phyloP scores from a whole-genome alignment of 148 eudicot genomes.

The Dianthus caryophyllus region DNA sequence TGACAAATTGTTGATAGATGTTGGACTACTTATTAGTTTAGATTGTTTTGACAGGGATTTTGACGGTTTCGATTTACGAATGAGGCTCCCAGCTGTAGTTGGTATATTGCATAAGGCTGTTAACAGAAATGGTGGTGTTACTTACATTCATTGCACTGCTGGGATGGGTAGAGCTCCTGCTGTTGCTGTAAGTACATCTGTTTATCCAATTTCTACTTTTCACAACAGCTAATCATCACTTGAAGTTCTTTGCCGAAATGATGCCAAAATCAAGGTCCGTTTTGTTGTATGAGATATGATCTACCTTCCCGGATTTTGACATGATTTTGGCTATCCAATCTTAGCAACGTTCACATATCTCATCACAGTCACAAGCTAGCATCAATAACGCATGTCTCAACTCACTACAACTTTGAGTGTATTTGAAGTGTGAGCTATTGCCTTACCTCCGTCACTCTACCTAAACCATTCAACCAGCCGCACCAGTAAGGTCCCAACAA shows the following conservation, averaged over 20 bases:
- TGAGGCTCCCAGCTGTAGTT: constrained; percentile 90
- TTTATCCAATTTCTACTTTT: not conserved
- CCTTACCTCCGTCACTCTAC: too few relatives aligned
- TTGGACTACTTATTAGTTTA: constrained; percentile 8
- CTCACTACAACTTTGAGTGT: too few relatives aligned
- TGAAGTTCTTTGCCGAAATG: not conserved
- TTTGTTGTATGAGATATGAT: not conserved
- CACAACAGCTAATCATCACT: not conserved
- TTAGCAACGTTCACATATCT: too few relatives aligned
- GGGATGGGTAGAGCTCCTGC: constrained; percentile 99
- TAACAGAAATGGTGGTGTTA: constrained; percentile 68
- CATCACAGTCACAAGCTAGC: too few relatives aligned
- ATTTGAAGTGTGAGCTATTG: too few relatives aligned
- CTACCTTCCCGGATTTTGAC: not conserved
- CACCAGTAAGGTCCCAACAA: too few relatives aligned
- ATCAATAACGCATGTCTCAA: too few relatives aligned
- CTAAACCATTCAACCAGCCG: too few relatives aligned
- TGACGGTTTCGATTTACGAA: constrained; percentile 75
- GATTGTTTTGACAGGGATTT: constrained; percentile 63
- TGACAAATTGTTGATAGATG: constrained; percentile 14
- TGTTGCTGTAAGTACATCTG: constrained; percentile 53
- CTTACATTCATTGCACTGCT: constrained; percentile 97
- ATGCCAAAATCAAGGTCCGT: not conserved
- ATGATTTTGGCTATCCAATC: not conserved
- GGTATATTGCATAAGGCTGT: constrained; percentile 68